Evolutionary conservation across 306 rosid genomes (phyloP), one percentile per base, ranked within the genome.

Genomic region (Dryas alaskensis): DNA sequence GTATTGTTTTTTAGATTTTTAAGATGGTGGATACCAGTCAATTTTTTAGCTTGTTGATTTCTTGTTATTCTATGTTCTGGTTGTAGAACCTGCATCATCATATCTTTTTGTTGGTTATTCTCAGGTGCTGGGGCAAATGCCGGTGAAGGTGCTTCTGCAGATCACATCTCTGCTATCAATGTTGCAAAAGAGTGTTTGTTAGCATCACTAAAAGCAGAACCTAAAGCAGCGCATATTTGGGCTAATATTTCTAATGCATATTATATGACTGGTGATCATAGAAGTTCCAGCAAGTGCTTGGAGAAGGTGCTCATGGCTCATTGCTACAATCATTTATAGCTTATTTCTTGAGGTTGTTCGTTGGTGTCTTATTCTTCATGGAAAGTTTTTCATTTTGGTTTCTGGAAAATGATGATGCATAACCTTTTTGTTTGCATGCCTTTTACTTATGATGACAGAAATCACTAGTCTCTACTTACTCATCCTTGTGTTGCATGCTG

Each of bases 61-160:
- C 44, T 69, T 53, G 60, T 76, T n/a, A 16, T 65, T 70, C 49
- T 54, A 39, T 54, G 52, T 27, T 51, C 25, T 58, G 63, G 16
- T 78, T 74, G 72, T 48, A 78, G 62, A 80, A 72, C 75, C 72
- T 79, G 46, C 46, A 39, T 71, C 60, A 47, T 12, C 8, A 69
- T 17, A 61, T 55, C 11, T 63, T 72, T 53, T 66, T 60, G 31
- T 58, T 48, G 40, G 45, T 62, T 60, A 70, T 70, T 79, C 58
- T 52, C 80, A 94, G 98, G 98, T 80, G 91, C 97, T 67, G 98
- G 98, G 82, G 92, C 97, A 78, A 86, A 80, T 83, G 84, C 92
- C 65, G 73, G 94, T 69, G 96, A 88, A 47, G 86, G 79, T 74
- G 85, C 90, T 77, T 82, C 79, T 14, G 76, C 65, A 11, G 93